These are phyloP conservation scores for Umbellularia californica DNA, from an alignment of 164 flowering plant genomes.

Conservation along the genomic window DNA sequence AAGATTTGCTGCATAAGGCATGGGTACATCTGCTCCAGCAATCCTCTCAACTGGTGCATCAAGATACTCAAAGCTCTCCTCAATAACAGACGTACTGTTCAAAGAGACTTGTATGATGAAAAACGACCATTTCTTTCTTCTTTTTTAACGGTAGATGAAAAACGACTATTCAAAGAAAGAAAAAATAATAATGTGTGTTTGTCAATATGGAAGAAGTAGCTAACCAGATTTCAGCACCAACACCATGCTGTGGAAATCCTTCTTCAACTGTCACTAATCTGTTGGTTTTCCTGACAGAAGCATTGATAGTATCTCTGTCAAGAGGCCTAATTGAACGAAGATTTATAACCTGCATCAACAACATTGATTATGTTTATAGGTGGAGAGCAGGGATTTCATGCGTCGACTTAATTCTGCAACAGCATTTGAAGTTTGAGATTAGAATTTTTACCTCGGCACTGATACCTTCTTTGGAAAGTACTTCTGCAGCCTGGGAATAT, in stretches of 20 bases:
- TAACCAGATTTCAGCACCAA: slow-evolving; percentile 97
- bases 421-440: neutral
- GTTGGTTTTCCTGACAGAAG: slow-evolving; percentile 90
- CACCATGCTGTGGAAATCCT: slow-evolving; percentile 97
- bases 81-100: slow-evolving; percentile 70
- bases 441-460: slow-evolving; percentile 71
- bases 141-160: neutral
- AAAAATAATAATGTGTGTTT: neutral
- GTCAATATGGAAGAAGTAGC: neutral
- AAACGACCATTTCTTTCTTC: too few species aligned
- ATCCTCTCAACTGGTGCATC: slow-evolving; percentile 94
- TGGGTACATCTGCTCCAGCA: slow-evolving; percentile 86
- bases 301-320: slow-evolving; percentile 77
- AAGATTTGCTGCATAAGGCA: slow-evolving; percentile 94
- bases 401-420: neutral
- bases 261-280: slow-evolving; percentile 90
- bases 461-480: slow-evolving; percentile 88
- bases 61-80: slow-evolving; percentile 89
- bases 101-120: neutral
- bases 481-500: slow-evolving; percentile 80
- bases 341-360: slow-evolving; percentile 68
- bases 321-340: slow-evolving; percentile 89
- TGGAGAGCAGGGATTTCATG: neutral
- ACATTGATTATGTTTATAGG: neutral
- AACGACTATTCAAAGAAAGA: neutral